Percentiles rank a stretch among this genome's conserved stretches.
Conservation (phyloP, 2,329 filamentous ascomycete genomes). For the Alternaria rosae region DNA sequence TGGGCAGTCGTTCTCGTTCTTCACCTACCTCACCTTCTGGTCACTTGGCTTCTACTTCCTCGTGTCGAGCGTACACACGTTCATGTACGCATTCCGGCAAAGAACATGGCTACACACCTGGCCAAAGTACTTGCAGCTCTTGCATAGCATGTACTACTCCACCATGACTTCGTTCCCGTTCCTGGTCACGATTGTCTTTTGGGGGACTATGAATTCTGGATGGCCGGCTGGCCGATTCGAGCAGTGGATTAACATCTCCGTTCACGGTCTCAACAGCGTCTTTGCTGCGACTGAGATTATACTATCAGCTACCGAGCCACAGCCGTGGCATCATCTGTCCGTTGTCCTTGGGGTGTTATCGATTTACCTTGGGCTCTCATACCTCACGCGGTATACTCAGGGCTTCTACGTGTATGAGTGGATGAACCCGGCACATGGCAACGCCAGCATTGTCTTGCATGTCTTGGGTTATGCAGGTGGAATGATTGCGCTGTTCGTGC, state of each 20-base stretch:
- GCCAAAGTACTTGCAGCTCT: conserved; percentile 41
- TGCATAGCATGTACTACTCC: conserved; percentile 48
- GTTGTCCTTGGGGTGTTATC: conserved; percentile 72
- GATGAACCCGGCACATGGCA: conserved; percentile 38
- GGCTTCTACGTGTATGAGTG: conserved; percentile 76
- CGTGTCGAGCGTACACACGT: conserved; percentile 70
- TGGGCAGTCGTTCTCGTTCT: conserved; percentile 73
- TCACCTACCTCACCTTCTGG: conserved; percentile 83
- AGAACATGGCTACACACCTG: conserved; percentile 44
- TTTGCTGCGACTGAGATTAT: conserved; percentile 78
- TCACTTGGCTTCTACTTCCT: conserved; percentile 80
- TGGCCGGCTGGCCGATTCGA: conserved; percentile 53
- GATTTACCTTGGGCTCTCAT: conserved; percentile 75
- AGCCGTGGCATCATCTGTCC: conserved; percentile 68
- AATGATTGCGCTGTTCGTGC: conserved; percentile 27
- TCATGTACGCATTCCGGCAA: conserved; percentile 60
- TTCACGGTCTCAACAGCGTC: conserved; percentile 75
- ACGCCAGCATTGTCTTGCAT: conserved; percentile 29
- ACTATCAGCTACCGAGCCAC: conserved; percentile 68
- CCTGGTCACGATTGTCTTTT: conserved; percentile 52
- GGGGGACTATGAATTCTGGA: conserved; percentile 46
- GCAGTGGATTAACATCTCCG: conserved; percentile 67
- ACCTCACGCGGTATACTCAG: conserved; percentile 71
- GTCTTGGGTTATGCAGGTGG: conserved; percentile 32
- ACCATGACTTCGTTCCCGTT: conserved; percentile 50